Evolutionary conservation across 345 rosid genomes (phyloP).

Genomic region (Brassica cretica): DNA sequence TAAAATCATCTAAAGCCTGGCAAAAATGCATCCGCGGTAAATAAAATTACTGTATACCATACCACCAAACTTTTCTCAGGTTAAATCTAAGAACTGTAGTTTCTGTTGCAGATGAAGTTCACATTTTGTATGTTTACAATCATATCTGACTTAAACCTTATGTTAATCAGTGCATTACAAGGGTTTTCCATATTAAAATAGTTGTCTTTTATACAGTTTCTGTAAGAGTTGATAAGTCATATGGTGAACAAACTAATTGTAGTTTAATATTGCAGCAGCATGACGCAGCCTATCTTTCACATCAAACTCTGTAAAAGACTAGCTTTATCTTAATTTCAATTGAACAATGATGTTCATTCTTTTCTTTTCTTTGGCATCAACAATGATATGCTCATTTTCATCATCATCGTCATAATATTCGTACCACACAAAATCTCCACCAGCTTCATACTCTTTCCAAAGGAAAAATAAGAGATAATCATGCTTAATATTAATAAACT

Average conservation of each 20-base stretch:
- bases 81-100: background rate
- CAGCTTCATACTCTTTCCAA: constrained; percentile 10
- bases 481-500: background rate
- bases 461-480: background rate
- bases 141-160: background rate
- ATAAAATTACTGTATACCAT: background rate
- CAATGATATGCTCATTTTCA: constrained; percentile 36
- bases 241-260: background rate
- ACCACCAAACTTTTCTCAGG: background rate
- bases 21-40: background rate
- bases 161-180: background rate
- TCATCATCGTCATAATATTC: constrained; percentile 14
- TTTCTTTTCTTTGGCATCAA: constrained; percentile 26
- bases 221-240: background rate
- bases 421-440: constrained; percentile 16
- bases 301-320: constrained; percentile 18
- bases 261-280: constrained; percentile 4
- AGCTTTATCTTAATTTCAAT: constrained; percentile 36
- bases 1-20: background rate
- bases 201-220: background rate
- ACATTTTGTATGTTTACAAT: background rate
- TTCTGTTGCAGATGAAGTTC: background rate
- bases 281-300: constrained; percentile 21
- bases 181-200: background rate
- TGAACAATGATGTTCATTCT: constrained; percentile 35